A percentile compares a stretch with the other conserved stretches of the same genome.
These are phyloP conservation scores for Luffa aegyptiaca DNA, from an alignment of 306 rosid genomes.

Conservation along the genomic window DNA sequence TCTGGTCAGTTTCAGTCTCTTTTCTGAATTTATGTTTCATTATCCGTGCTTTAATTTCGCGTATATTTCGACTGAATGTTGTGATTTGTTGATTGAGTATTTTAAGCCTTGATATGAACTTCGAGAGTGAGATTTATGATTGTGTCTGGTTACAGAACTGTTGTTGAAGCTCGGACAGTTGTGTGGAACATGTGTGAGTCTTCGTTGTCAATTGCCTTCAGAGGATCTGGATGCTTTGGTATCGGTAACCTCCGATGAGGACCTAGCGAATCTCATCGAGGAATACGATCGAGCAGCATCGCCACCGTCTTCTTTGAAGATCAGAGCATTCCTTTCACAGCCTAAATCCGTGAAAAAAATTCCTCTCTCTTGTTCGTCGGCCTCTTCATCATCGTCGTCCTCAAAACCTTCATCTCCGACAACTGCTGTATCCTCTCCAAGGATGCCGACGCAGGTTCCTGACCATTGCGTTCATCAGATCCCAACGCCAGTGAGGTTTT, in stretches of 20 bases:
- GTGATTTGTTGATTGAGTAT: background rate
- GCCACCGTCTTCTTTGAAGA: conserved; percentile 39
- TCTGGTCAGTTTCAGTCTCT: conserved; percentile 42
- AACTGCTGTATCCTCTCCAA: conserved; percentile 21
- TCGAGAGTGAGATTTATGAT: conserved; percentile 17
- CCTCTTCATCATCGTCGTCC: conserved; percentile 41
- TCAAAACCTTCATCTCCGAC: conserved; percentile 31
- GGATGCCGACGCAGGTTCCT: conserved; percentile 11
- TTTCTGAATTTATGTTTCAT: background rate
- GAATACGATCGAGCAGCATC: conserved; percentile 57
- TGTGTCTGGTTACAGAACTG: conserved; percentile 47
- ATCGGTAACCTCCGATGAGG: conserved; percentile 80
- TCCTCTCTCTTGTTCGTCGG: conserved; percentile 24
- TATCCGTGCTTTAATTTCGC: background rate
- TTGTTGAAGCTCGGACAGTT: conserved; percentile 53
- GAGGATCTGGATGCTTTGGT: conserved; percentile 93
- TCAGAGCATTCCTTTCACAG: conserved; percentile 70
- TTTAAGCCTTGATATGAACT: background rate
- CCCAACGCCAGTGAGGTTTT: conserved; percentile 22
- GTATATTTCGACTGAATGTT: background rate
- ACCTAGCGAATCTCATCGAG: conserved; percentile 71
- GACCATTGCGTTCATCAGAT: conserved; percentile 42
- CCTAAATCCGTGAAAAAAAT: conserved; percentile 35
- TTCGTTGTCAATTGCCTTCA: conserved; percentile 81
- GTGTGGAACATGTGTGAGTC: conserved; percentile 51